Conservation (phyloP, 2,329 filamentous ascomycete species). For the Ampelomyces quisqualis region DNA sequence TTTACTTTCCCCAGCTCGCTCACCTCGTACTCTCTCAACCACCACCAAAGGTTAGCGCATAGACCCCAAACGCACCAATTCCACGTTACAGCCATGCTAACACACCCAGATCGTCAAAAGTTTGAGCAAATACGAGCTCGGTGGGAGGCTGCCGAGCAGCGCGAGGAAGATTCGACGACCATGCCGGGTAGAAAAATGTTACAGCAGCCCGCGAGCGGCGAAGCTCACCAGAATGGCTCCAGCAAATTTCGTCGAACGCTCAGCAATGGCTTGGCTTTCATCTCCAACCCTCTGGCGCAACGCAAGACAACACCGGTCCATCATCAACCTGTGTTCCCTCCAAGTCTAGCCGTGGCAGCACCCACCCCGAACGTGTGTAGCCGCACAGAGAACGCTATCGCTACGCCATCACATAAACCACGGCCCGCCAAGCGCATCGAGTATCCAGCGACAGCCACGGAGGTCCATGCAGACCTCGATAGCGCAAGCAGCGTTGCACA, state of each 20-base stretch:
- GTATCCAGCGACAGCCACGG: background rate
- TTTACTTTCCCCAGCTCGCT: conserved; percentile 11
- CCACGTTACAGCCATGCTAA: conserved; percentile 37
- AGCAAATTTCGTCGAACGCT: conserved; percentile 39
- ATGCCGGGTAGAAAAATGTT: conserved; percentile 31
- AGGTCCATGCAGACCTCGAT: background rate
- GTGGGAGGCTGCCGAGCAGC: conserved; percentile 33
- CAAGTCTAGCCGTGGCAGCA: conserved; percentile 13
- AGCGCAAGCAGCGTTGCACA: conserved; percentile 5
- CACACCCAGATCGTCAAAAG: conserved; percentile 32
- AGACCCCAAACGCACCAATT: conserved; percentile 5
- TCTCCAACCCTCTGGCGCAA: conserved; percentile 36
- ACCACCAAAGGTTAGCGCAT: conserved; percentile 17
- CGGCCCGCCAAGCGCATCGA: background rate
- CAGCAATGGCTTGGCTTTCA: conserved; percentile 36
- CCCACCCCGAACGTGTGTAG: conserved; percentile 11
- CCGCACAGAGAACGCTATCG: too few relatives aligned
- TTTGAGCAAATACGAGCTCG: conserved; percentile 38
- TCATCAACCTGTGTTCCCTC: conserved; percentile 11
- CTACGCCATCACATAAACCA: too few relatives aligned
- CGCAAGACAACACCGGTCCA: conserved; percentile 26
- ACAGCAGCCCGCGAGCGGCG: conserved; percentile 13
- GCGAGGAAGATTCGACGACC: conserved; percentile 8
- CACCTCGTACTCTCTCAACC: conserved; percentile 9
- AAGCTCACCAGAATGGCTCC: conserved; percentile 10